Conservation (phyloP, 2,329 filamentous ascomycete genomes). For the Blumeria hordei region DNA sequence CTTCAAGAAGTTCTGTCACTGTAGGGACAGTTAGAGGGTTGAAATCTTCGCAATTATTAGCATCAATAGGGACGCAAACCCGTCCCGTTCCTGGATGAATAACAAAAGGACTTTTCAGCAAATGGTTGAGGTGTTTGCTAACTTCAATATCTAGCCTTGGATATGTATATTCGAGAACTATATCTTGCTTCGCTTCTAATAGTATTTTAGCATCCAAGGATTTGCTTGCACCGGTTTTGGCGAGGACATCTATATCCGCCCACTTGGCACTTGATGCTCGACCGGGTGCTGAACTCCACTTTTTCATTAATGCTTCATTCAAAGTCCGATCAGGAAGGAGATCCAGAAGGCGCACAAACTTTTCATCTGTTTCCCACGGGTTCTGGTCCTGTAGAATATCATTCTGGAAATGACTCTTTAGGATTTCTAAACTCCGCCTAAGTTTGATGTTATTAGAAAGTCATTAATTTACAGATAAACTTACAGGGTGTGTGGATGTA, state of each 20-base stretch:
- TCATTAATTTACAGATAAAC: conserved; percentile 9
- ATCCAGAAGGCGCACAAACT: conserved; percentile 54
- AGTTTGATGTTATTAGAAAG: conserved; percentile 2
- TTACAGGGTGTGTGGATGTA: conserved; percentile 71
- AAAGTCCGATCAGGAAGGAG: conserved; percentile 62
- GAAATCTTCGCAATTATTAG: conserved; percentile 48
- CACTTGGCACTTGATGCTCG: conserved; percentile 64
- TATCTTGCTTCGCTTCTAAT: conserved; percentile 78
- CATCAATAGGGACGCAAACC: conserved; percentile 88
- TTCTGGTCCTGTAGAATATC: conserved; percentile 71
- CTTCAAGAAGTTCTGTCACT: conserved; percentile 52
- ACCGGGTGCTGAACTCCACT: conserved; percentile 69
- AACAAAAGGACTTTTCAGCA: conserved; percentile 92
- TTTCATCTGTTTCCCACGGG: conserved; percentile 50
- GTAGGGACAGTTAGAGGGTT: conserved; percentile 79
- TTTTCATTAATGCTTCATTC: conserved; percentile 57
- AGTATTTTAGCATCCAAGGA: conserved; percentile 50
- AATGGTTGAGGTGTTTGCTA: conserved; percentile 91
- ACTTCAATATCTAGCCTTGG: conserved; percentile 91
- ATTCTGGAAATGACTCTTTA: conserved; percentile 62
- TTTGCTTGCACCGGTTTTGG: conserved; percentile 49
- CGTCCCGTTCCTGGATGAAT: conserved; percentile 84
- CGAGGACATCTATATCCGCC: conserved; percentile 76
- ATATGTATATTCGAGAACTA: conserved; percentile 93
- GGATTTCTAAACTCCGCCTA: conserved; percentile 60